Evolutionary conservation across 371 early-diverging fungal species (phyloP), one percentile per base, ranked within the genome.

Genomic region (Zychaea mexicana): DNA sequence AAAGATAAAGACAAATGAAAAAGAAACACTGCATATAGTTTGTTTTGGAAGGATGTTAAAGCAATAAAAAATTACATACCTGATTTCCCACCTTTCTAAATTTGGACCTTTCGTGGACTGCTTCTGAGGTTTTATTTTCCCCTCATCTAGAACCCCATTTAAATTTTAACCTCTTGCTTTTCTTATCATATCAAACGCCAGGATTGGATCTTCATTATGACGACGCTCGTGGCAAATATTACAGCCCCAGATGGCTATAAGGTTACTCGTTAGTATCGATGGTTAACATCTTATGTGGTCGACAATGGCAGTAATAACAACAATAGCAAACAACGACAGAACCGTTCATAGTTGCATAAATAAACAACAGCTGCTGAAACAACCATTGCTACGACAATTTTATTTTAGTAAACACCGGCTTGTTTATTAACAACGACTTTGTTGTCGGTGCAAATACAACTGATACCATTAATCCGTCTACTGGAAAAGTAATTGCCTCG

Each of bases 371-470:
- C 1, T 24, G 13, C 1, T 3, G 19, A 46, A 22, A 12, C 9
- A 45, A 7, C 21, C 22, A 28, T 22, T 42, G 27, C 15, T 32
- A 22, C 28, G 17, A 9, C 21, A 22, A 30, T 46, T 17, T 17
- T 42, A 24, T 24, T 9, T 17, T 56, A 81, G 82, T 81, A 60
- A 68, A 81, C 64, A 84, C 83, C 32, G 82, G 83, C 67, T 66
- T 84, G 30, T 84, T 84, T 66, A 82, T 84, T 46, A 84, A 84
- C 62, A 82, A 82, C 58, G 74, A 84, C 47, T 84, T 84, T 36
- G 79, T 84, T 42, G 71, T 64, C 42, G 76, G 79, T 64, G 77
- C 70, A 19, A 66, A 65, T 24, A 73, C 77, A 21, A 68, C 82
- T 68, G 83, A 82, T 19, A 79, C 79, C 5, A 46, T 82, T 46